phyloP scores from a whole-genome alignment of 495 filamentous ascomycete genomes.

The Xylaria cubensis region DNA sequence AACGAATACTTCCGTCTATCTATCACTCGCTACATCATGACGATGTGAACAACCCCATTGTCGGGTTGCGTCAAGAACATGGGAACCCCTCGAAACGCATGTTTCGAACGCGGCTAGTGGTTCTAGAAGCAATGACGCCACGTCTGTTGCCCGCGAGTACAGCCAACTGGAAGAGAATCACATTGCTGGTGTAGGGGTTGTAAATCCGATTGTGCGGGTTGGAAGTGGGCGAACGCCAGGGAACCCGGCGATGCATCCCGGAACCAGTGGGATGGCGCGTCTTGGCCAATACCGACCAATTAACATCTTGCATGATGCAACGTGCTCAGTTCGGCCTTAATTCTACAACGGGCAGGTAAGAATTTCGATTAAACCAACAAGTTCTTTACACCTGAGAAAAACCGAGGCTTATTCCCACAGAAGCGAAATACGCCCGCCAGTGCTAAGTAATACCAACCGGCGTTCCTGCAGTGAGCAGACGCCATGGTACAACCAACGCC shows the following conservation, averaged over 20 bases:
- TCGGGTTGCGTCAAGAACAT: background rate
- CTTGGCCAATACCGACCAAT: conserved; percentile 8
- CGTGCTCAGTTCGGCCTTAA: conserved; percentile 5
- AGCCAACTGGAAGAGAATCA: conserved; percentile 9
- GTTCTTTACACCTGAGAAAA: background rate
- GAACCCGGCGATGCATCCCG: background rate
- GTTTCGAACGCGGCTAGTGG: conserved; percentile 6
- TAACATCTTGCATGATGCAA: conserved; percentile 6
- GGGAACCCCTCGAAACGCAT: background rate
- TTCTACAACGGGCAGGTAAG: conserved; percentile 3
- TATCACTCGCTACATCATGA: background rate
- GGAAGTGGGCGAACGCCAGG: background rate
- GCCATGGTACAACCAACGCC: background rate
- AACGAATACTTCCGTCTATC: conserved; percentile 2
- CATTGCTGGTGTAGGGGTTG: background rate
- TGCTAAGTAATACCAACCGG: background rate
- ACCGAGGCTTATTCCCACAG: background rate
- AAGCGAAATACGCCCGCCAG: background rate
- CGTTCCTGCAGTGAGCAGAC: conserved; percentile 13
- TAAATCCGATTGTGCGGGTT: conserved; percentile 10
- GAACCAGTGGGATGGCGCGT: background rate
- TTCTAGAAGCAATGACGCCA: conserved; percentile 8
- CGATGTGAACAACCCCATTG: background rate
- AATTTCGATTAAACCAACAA: background rate
- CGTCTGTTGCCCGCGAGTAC: background rate